Evolutionary conservation across 208 protist genomes (phyloP), one percentile per base, ranked within the genome.

Genomic region (Angomonas ambiguus): DNA sequence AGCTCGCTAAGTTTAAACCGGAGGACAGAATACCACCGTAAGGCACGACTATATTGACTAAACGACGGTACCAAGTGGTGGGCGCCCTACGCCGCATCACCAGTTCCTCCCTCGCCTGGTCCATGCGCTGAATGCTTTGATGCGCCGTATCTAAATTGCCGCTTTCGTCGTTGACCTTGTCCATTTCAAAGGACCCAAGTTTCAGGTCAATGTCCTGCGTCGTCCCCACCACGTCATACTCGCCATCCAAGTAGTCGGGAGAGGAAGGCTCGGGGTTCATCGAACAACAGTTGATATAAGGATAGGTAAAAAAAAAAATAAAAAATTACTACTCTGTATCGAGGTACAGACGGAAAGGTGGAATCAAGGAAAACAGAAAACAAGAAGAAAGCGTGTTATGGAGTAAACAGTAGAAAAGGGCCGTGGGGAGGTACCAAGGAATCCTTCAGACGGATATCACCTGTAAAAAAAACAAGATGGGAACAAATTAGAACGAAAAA

Each of bases 1-100:
- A 75, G 67, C 69, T 81, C 25, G 77, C 80, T 2, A 94, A 66
- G 68, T 85, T 91, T 60, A 92, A 82, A 20, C 69, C 74, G 42
- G 69, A 77, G 22, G 79, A 65, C 2, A 88, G 13, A 49, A 88
- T 64, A 34, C 85, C 79, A 59, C 85, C 85, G 51, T 87, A 85
- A 8, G 85, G 82, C 8, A 91, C 69, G 33, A 87, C 25, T 22
- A 72, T 59, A 16, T 51, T 57, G 18, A 87, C 68, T 28, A 60
- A 57, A 32, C 51, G 11, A 34, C 61, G 57, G 1, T 81, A 30
- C 22, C 49, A 18, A 60, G 69, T 79, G 24, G 20, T 0, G 1
- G 66, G 25, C 28, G 69, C 31, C 2, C 81, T 72, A 20, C 81
- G 77, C 4, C 51, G 56, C 2, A 24, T 41, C 34, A 87, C 80